These are phyloP conservation scores for Saccharomyces kudriavzevii DNA, from an alignment of 805 yeast genomes.

Conservation along the genomic window DNA sequence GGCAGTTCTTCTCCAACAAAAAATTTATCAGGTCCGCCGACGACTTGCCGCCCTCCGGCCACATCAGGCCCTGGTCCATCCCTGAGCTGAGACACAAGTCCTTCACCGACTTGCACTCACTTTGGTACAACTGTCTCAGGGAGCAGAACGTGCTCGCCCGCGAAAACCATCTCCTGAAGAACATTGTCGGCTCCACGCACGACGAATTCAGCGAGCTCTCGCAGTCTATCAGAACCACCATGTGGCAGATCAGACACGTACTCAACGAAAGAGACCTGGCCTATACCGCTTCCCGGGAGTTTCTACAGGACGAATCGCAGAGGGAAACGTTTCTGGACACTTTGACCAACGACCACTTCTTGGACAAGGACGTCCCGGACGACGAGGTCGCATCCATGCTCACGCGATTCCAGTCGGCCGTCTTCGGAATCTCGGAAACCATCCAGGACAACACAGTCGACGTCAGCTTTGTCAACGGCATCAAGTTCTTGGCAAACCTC, in stretches of 20 bases:
- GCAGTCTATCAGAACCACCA: conserved; percentile 46
- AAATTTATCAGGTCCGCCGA: conserved; percentile 51
- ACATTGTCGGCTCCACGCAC: conserved; percentile 35
- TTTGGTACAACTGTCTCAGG: conserved; percentile 82
- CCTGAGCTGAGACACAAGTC: conserved; percentile 85
- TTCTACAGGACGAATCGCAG: conserved; percentile 27
- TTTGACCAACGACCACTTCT: neutral
- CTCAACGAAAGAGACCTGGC: conserved; percentile 78
- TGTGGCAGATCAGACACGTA: conserved; percentile 80
- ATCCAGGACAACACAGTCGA: conserved; percentile 53
- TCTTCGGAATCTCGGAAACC: conserved; percentile 74
- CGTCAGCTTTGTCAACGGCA: conserved; percentile 54
- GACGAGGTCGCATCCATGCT: conserved; percentile 58
- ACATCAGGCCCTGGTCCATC: conserved; percentile 66
- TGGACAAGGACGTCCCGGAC: conserved; percentile 39
- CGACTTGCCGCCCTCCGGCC: conserved; percentile 45
- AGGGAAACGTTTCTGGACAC: neutral
- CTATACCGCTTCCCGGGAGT: conserved; percentile 48
- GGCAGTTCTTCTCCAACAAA: conserved; percentile 78
- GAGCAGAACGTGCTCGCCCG: conserved; percentile 75
- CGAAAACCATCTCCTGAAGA: conserved; percentile 55
- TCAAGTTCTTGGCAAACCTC: conserved; percentile 59
- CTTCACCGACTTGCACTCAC: conserved; percentile 81
- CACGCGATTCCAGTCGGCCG: conserved; percentile 69
- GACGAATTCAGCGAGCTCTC: conserved; percentile 30